Conservation (phyloP, 1,284 basidiomycete species). For the Ganoderma sinense region DNA sequence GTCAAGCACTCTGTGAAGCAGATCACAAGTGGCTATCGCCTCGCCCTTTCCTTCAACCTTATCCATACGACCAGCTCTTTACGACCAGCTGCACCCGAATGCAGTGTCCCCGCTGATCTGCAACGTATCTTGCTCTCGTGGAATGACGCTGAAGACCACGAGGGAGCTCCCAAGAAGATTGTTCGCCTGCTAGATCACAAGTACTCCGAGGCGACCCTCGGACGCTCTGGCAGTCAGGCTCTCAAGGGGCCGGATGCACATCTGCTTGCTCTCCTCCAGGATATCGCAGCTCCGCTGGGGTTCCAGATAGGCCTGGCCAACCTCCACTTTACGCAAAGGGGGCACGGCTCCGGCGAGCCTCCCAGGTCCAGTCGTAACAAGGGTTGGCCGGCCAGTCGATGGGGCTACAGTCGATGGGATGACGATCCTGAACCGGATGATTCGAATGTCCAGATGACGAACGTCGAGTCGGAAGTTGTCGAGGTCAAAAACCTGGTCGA, state of each 20-base stretch:
- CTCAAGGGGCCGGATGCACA: constrained; percentile 38
- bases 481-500: neutral
- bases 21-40: constrained; percentile 51
- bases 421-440: neutral
- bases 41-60: constrained; percentile 56
- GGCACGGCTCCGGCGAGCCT: neutral
- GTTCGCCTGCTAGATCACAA: constrained; percentile 35
- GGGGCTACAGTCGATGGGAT: neutral
- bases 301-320: constrained; percentile 46
- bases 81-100: constrained; percentile 24
- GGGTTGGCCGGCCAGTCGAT: neutral
- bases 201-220: constrained; percentile 33
- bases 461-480: neutral
- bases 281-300: constrained; percentile 27
- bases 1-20: constrained; percentile 54
- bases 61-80: constrained; percentile 29
- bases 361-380: neutral
- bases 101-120: constrained; percentile 13
- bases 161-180: constrained; percentile 24
- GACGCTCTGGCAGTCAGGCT: constrained; percentile 17
- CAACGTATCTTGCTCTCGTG: constrained; percentile 29
- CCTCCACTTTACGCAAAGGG: constrained; percentile 37
- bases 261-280: constrained; percentile 26
- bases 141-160: constrained; percentile 14
- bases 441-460: neutral